Evolutionary conservation across 768 basidiomycete genomes (phyloP), one percentile per base, ranked within the genome.

Genomic region (Tricholoma furcatifolium): DNA sequence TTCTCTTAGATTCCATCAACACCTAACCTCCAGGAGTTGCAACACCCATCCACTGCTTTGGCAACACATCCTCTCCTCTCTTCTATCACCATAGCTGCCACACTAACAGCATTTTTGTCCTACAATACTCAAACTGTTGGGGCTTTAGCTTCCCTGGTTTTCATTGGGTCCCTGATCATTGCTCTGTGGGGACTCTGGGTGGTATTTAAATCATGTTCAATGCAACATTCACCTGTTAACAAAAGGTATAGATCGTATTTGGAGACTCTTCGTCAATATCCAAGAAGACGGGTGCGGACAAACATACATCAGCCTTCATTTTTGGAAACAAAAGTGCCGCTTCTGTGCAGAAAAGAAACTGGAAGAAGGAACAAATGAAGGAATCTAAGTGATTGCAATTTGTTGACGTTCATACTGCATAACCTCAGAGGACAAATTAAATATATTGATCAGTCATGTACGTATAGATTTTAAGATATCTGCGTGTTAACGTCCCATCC

Each of bases 231-330:
- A 36, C 32, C 42, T n/a, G 18, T 43, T 52, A 14, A 54, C 31
- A 30, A 15, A 32, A 24, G 24, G 30, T 27, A 24, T 59, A 88
- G 87, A 74, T 85, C 43, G 62, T 83, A 45, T 89, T 91, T 62
- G 77, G 80, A 36, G 76, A 77, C 21, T 74, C 85, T 11, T 73
- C 75, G 21, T 64, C 70, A 35, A 66, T 80, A 43, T 90, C 88
- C 30, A 82, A 79, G 64, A 87, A 81, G 59, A 91, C 89, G 5
- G 91, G 90, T 15, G 85, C 88, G 17, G 88, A 91, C 70, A 91
- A 91, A 62, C 82, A 81, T 56, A 93, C 89, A 4, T 91, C 88
- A 14, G 63, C 83, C 4, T 91, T 92, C 67, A 71, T 91, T 18
- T 93, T 93, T 63, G 82, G 87, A 2, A 93, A 91, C 72, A 87